phyloP scores from a whole-genome alignment of 192 early-diverging fungal species.

The Thoreauomyces humboldtii region DNA sequence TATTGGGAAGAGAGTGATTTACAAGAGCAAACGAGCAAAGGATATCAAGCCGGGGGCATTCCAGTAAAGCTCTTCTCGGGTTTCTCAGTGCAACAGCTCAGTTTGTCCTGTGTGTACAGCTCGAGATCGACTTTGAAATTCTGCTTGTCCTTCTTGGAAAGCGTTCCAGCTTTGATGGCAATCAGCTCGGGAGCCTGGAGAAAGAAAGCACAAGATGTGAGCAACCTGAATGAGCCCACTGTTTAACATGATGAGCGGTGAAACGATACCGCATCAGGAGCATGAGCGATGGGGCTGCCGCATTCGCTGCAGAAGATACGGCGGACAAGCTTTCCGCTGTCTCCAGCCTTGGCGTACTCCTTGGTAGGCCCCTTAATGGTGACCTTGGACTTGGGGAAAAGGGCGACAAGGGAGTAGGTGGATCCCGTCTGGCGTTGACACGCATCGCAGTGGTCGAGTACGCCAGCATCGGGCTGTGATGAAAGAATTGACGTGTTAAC shows the following conservation, averaged over 20 bases:
- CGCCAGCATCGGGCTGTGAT: neutral
- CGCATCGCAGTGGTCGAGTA: neutral
- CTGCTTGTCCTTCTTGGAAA: neutral
- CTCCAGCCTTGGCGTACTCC: neutral
- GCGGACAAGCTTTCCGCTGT: neutral
- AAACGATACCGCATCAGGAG: neutral
- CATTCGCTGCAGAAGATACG: slow-evolving; percentile 2
- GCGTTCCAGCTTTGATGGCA: slow-evolving; percentile 3
- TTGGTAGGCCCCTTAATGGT: neutral
- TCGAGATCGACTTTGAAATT: neutral
- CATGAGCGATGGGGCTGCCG: neutral
- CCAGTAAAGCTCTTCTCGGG: neutral
- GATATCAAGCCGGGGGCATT: too few species aligned
- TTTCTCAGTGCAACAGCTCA: neutral
- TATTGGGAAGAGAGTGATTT: too few species aligned
- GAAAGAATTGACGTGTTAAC: neutral
- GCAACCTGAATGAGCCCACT: too few species aligned
- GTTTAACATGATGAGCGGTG: too few species aligned
- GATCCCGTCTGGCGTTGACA: neutral
- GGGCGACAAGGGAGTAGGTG: neutral
- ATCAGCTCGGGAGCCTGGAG: neutral
- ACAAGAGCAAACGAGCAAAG: too few species aligned
- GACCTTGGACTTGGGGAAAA: neutral
- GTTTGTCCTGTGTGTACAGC: neutral
- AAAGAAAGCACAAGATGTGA: too few species aligned